Conservation (phyloP, 345 rosid species). For the Eucalyptus polyanthemos region DNA sequence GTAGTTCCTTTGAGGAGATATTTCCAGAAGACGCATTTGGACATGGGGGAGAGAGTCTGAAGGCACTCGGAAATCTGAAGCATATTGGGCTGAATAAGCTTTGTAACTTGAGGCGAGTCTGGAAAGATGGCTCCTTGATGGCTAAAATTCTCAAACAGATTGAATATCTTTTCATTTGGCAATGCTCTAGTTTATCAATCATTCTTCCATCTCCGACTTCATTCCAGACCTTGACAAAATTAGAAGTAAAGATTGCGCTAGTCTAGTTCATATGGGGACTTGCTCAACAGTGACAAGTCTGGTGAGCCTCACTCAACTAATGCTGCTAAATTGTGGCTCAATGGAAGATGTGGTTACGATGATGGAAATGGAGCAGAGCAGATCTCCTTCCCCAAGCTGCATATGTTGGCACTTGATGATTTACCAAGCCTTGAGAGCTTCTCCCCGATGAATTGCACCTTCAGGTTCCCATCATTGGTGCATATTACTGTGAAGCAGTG, state of each 20-base stretch:
- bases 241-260: fast-evolving
- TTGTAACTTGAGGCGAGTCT: fast-evolving
- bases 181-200: fast-evolving
- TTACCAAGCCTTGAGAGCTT: neutral
- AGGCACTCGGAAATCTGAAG: neutral
- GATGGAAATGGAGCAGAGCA: fast-evolving
- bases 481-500: fast-evolving
- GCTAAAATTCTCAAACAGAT: fast-evolving
- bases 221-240: fast-evolving
- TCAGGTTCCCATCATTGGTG: neutral
- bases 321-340: fast-evolving
- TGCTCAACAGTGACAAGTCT: neutral
- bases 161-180: fast-evolving
- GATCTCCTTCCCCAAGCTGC: neutral
- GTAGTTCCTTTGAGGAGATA: neutral
- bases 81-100: fast-evolving
- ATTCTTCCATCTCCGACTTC: fast-evolving
- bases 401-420: fast-evolving
- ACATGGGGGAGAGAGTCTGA: fast-evolving
- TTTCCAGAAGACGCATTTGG: neutral
- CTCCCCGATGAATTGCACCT: fast-evolving
- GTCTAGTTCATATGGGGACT: neutral
- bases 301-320: fast-evolving
- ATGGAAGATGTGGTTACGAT: fast-evolving
- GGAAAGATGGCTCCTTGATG: neutral